Evolutionary conservation across 768 basidiomycete species (phyloP).

Genomic region (Psilocybe subaeruginosa): DNA sequence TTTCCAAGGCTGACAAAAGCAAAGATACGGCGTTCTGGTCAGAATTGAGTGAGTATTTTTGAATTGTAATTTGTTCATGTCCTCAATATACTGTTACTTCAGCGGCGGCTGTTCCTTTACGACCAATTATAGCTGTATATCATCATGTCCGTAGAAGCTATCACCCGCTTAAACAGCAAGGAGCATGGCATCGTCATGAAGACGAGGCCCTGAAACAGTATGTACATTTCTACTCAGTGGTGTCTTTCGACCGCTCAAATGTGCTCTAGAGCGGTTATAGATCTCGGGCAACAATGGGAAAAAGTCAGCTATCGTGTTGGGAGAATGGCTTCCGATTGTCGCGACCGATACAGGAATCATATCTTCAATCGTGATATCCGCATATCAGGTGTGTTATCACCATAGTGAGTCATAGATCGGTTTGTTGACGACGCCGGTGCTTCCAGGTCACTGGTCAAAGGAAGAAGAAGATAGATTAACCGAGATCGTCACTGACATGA

Average conservation of each 20-base stretch:
- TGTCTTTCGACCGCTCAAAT: not conserved
- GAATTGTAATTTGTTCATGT: not conserved
- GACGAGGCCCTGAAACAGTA: constrained; percentile 68
- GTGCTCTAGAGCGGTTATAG: constrained; percentile 60
- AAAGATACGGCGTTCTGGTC: constrained; percentile 77
- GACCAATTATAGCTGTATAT: constrained; percentile 84
- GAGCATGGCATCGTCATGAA: constrained; percentile 70
- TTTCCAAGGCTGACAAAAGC: constrained; percentile 62
- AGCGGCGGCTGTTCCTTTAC: constrained; percentile 74
- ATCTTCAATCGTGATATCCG: constrained; percentile 69
- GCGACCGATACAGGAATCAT: constrained; percentile 87
- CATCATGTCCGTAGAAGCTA: constrained; percentile 74
- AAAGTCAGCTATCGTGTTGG: constrained; percentile 73
- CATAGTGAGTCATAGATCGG: not conserved
- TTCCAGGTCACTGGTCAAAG: constrained; percentile 69
- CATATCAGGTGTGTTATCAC: constrained; percentile 45
- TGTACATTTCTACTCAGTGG: constrained; percentile 22
- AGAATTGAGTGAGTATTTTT: constrained; percentile 63
- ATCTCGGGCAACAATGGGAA: constrained; percentile 81
- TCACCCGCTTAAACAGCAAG: constrained; percentile 72
- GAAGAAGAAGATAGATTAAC: constrained; percentile 80
- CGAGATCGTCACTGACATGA: constrained; percentile 76
- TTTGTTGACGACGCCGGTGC: not conserved
- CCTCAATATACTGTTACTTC: not conserved
- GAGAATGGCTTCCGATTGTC: constrained; percentile 78